Base-by-base conservation (phyloP, 257 asterid species). In the Salvia miltiorrhiza region DNA sequence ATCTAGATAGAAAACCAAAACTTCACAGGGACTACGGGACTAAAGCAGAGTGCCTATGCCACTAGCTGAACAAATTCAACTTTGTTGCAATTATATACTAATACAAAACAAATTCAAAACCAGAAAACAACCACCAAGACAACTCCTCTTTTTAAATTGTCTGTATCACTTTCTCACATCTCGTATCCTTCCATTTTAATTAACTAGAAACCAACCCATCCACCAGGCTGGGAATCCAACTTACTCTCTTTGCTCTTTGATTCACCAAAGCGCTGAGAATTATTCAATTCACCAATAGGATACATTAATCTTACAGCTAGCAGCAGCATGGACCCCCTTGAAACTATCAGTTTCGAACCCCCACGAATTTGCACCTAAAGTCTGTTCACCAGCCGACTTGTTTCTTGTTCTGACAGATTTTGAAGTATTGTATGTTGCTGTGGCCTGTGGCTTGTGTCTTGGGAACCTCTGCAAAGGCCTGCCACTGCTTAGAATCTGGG, bases 171-270 rank as follows among this genome's bases (percentile, higher is more conserved):
- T 52, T 60, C 60, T 43, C 8, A 43, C 11, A 52, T 24, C 26
- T 52, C 14, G 35, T 16, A 10, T 44, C 23, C 5, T 40, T 53
- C 48, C 50, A 44, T 9, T 17, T 32, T 10, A 20, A 47, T 28
- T 32, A 57, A 58, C 80, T 77, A 83, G 73, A 84, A 93, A 43
- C 99, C 99, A 67, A 97, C 99, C 99, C 99, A 93, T 40, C 99
- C 99, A 55, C 96, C 89, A 56, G 99, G 99, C 74, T 87, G 95
- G 59, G 95, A 58, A 26, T 80, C 80, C 23, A 83, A 71, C 83
- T 81, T 88, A 65, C 76, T 85, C 33, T 70, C 90, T 21, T 64
- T 45, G 66, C 75, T 81, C 84, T 81, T 87, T 13, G 78, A 71
- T 55, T 74, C 93, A 14, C 77, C 82, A 69, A 84, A 77, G 2